Percentiles rank a stretch among this genome's conserved stretches.
Evolutionary conservation across 352 stramenopile genomes (phyloP).

Genomic region (Thalassiosira pacifica): DNA sequence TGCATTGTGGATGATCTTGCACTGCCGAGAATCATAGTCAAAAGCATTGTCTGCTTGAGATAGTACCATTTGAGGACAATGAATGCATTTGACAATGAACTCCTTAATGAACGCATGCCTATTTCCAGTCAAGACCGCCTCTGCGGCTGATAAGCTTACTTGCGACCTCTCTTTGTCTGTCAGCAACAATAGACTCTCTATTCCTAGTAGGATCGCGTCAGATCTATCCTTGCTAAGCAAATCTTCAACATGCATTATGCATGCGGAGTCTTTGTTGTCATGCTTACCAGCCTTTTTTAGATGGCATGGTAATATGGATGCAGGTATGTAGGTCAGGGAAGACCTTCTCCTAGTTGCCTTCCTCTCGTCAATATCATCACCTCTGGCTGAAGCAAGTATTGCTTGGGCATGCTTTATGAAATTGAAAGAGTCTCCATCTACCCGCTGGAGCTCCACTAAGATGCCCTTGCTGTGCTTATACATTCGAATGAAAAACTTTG

Average conservation of each 20-base stretch:
- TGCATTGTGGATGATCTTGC: conserved; percentile 42
- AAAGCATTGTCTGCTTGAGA: conserved; percentile 1
- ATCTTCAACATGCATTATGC: conserved; percentile 29
- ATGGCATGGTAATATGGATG: conserved; percentile 9
- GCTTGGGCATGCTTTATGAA: conserved; percentile 39
- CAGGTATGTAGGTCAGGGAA: conserved; percentile 45
- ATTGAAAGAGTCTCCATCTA: conserved; percentile 43
- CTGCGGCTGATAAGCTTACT: conserved; percentile 23
- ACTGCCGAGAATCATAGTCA: conserved; percentile 18
- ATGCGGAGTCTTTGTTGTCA: conserved; percentile 9
- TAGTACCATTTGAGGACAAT: background rate
- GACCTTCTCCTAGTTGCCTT: background rate
- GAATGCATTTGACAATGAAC: conserved; percentile 39
- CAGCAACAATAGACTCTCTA: conserved; percentile 56
- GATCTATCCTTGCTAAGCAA: conserved; percentile 47
- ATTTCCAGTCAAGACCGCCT: conserved; percentile 37
- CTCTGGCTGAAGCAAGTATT: conserved; percentile 42
- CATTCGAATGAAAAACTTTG: conserved; percentile 44
- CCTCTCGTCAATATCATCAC: conserved; percentile 26
- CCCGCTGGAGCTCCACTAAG: conserved; percentile 50
- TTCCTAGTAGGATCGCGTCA: conserved; percentile 37
- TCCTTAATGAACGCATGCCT: conserved; percentile 31
- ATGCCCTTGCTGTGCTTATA: conserved; percentile 43
- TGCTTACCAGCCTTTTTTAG: conserved; percentile 5
- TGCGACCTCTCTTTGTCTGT: conserved; percentile 43